Conservation (phyloP, 208 protist species). For the Trypanosoma melophagium region DNA sequence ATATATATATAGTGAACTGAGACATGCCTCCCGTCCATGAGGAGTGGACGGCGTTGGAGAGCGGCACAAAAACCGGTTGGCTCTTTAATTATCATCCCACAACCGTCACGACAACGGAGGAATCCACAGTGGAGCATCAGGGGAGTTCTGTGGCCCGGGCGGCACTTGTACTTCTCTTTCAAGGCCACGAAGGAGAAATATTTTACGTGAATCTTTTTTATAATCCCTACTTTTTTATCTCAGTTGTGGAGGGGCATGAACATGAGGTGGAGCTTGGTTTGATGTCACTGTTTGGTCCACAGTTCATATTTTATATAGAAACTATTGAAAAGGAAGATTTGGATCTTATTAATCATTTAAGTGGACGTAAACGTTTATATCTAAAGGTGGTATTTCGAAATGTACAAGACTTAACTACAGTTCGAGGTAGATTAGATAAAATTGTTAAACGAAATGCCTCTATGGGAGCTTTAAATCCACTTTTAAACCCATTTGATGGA, state of each 20-base stretch:
- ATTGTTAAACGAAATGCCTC: constrained; percentile 80
- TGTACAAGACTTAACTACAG: constrained; percentile 89
- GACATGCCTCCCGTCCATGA: constrained; percentile 17
- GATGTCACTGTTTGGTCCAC: constrained; percentile 84
- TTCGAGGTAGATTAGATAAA: constrained; percentile 84
- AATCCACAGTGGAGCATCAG: constrained; percentile 30
- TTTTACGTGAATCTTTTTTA: constrained; percentile 78
- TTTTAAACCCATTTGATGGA: constrained; percentile 50
- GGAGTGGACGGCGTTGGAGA: constrained; percentile 48
- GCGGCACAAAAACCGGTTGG: constrained; percentile 79
- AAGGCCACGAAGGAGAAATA: constrained; percentile 78
- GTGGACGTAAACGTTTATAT: constrained; percentile 89
- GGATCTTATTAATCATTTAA: constrained; percentile 96
- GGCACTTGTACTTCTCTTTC: constrained; percentile 77
- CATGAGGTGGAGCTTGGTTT: constrained; percentile 95
- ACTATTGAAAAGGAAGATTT: constrained; percentile 95
- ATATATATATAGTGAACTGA: constrained; percentile 6
- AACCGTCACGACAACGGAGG: constrained; percentile 30
- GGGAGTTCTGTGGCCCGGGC: constrained; percentile 27
- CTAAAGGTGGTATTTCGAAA: constrained; percentile 96
- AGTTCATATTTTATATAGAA: constrained; percentile 82
- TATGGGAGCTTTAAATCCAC: constrained; percentile 37
- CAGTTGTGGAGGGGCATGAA: constrained; percentile 78
- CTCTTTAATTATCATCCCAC: constrained; percentile 90
- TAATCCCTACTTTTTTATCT: constrained; percentile 80